These are phyloP conservation scores for Acanthamoeba castellanii DNA, from an alignment of 208 protist genomes.

Conservation along the genomic window DNA sequence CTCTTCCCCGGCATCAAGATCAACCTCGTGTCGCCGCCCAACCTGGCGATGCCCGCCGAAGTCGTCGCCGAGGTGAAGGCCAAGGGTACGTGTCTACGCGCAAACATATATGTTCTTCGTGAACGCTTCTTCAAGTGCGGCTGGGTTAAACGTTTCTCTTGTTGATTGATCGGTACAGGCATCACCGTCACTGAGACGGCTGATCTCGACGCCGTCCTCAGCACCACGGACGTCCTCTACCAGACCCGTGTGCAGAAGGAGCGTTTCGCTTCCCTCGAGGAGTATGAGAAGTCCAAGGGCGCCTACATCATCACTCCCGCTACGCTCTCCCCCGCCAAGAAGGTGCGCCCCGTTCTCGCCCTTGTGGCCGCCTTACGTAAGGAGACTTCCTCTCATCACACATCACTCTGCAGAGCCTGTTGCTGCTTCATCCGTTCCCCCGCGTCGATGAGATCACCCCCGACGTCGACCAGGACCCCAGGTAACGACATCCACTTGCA, in stretches of 20 bases:
- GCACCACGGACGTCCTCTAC: slow-evolving; percentile 96
- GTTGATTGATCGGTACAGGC: too few relatives aligned
- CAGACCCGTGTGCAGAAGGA: slow-evolving; percentile 98
- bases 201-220: slow-evolving; percentile 80
- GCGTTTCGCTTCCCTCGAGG: slow-evolving; percentile 91
- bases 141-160: too few relatives aligned
- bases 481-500: neutral
- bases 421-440: slow-evolving; percentile 98
- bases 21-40: slow-evolving; percentile 93
- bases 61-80: slow-evolving; percentile 84
- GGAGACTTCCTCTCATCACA: too few relatives aligned
- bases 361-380: neutral
- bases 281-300: slow-evolving; percentile 93
- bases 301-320: slow-evolving; percentile 86
- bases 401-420: slow-evolving; percentile 77
- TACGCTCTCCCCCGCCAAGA: slow-evolving; percentile 90
- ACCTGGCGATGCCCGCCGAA: slow-evolving; percentile 90
- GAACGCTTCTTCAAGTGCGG: too few relatives aligned
- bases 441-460: slow-evolving; percentile 96
- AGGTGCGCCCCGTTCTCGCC: neutral
- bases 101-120: neutral
- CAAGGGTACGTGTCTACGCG: slow-evolving; percentile 71
- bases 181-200: neutral
- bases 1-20: slow-evolving; percentile 93
- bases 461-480: slow-evolving; percentile 93